Evolutionary conservation across 768 basidiomycete genomes (phyloP).

Genomic region (Coprinellus micaceus): DNA sequence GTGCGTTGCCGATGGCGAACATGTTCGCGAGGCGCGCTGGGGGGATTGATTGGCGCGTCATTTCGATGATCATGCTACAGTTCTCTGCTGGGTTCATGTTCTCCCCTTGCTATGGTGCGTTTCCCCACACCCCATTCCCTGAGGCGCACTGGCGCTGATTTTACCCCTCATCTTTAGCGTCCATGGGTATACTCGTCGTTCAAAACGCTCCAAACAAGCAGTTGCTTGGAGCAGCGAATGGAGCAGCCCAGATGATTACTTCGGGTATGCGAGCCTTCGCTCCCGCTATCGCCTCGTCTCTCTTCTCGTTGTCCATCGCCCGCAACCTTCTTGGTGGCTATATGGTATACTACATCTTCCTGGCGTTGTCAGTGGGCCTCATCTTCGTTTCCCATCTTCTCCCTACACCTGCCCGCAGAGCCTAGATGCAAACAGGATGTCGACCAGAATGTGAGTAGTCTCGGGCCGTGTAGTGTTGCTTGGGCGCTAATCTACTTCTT

Average conservation of each 20-base stretch:
- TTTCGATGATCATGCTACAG: constrained; percentile 30
- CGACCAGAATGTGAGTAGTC: neutral
- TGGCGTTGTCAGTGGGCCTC: constrained; percentile 20
- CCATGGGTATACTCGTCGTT: constrained; percentile 40
- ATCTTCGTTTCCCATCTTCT: constrained; percentile 18
- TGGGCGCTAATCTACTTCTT: too few species aligned
- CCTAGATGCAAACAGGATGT: neutral
- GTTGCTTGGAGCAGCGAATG: constrained; percentile 50
- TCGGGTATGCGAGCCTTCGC: constrained; percentile 48
- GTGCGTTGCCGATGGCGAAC: constrained; percentile 33
- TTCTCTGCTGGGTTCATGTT: constrained; percentile 24
- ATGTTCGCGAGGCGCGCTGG: constrained; percentile 31
- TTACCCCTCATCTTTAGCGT: constrained; percentile 4
- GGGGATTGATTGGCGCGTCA: constrained; percentile 28
- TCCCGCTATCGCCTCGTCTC: constrained; percentile 50
- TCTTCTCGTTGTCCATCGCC: constrained; percentile 52
- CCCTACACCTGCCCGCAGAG: neutral
- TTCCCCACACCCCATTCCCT: neutral
- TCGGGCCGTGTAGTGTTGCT: too few species aligned
- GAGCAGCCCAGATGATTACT: constrained; percentile 50
- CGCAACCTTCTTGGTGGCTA: constrained; percentile 43
- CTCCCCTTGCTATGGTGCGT: constrained; percentile 36
- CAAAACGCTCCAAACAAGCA: constrained; percentile 38
- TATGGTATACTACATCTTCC: constrained; percentile 36
- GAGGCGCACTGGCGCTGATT: neutral